Conservation (phyloP, 1,139 yeast species). For the Zygosaccharomyces pseudobailii region DNA sequence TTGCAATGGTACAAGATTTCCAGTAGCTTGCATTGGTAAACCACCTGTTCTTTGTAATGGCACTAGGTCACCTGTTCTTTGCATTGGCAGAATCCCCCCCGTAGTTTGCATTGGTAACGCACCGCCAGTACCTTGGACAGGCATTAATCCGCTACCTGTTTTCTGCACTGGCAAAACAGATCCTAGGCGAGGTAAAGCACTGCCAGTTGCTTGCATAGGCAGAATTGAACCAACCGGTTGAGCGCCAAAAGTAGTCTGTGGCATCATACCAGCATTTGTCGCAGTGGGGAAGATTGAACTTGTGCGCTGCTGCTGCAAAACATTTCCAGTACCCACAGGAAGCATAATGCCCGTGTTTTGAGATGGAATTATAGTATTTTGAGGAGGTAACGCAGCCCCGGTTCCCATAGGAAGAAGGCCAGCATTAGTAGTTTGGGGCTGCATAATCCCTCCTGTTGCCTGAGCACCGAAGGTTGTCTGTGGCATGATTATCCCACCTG, state of each 20-base stretch:
- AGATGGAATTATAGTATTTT: conserved; percentile 45
- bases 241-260: conserved; percentile 44
- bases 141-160: conserved; percentile 46
- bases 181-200: conserved; percentile 43
- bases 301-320: background rate
- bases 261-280: conserved; percentile 36
- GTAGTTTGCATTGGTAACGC: conserved; percentile 52
- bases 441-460: conserved; percentile 47
- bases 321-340: conserved; percentile 14
- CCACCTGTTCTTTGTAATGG: conserved; percentile 36
- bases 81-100: conserved; percentile 39
- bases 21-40: conserved; percentile 9
- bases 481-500: conserved; percentile 50
- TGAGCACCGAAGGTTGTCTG: conserved; percentile 47
- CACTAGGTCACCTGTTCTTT: conserved; percentile 29
- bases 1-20: conserved; percentile 15
- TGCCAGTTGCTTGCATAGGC: conserved; percentile 33
- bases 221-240: conserved; percentile 26
- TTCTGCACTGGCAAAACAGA: conserved; percentile 53
- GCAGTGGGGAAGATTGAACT: background rate
- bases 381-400: conserved; percentile 11
- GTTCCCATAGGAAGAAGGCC: conserved; percentile 35
- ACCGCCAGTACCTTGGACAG: conserved; percentile 34
- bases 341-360: conserved; percentile 50
- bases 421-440: conserved; percentile 55